These are phyloP conservation scores for Oemleria cerasiformis DNA, from an alignment of 306 rosid genomes.

Conservation along the genomic window DNA sequence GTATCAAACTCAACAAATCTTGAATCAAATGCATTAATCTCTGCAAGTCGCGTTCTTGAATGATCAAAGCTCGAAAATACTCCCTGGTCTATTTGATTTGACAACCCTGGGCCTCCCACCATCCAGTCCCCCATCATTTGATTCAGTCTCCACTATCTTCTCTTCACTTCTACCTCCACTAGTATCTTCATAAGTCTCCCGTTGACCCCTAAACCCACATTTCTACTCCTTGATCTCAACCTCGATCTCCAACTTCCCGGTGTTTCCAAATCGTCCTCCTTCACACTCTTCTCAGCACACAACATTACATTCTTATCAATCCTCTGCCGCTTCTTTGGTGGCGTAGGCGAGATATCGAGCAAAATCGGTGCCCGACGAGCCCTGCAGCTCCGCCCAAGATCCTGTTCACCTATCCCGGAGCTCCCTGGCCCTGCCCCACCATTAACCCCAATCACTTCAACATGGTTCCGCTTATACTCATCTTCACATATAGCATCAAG, in stretches of 20 bases:
- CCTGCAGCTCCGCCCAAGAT: conserved; percentile 71
- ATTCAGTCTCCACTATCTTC: conserved; percentile 21
- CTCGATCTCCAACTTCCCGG: conserved; percentile 54
- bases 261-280: conserved; percentile 21
- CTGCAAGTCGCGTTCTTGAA: conserved; percentile 30
- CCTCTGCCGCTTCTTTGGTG: conserved; percentile 55
- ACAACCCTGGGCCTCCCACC: conserved; percentile 41
- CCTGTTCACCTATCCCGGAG: conserved; percentile 32
- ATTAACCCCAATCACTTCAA: conserved; percentile 45
- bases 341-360: conserved; percentile 80
- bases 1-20: no score
- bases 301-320: conserved; percentile 31
- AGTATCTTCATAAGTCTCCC: conserved; percentile 53
- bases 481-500: conserved; percentile 84
- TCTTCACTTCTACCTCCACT: conserved; percentile 28
- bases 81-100: conserved; percentile 59
- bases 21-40: no score
- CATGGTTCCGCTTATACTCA: conserved; percentile 70
- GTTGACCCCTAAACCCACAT: conserved; percentile 36
- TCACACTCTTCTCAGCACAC: conserved; percentile 32
- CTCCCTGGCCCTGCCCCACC: conserved; percentile 28
- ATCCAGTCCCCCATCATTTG: conserved; percentile 44
- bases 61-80: conserved; percentile 50
- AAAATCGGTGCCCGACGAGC: conserved; percentile 74
- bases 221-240: conserved; percentile 57